Percentiles rank a stretch among this genome's conserved stretches.
phyloP scores from a whole-genome alignment of 208 protist species.

The Crithidia mellificae region DNA sequence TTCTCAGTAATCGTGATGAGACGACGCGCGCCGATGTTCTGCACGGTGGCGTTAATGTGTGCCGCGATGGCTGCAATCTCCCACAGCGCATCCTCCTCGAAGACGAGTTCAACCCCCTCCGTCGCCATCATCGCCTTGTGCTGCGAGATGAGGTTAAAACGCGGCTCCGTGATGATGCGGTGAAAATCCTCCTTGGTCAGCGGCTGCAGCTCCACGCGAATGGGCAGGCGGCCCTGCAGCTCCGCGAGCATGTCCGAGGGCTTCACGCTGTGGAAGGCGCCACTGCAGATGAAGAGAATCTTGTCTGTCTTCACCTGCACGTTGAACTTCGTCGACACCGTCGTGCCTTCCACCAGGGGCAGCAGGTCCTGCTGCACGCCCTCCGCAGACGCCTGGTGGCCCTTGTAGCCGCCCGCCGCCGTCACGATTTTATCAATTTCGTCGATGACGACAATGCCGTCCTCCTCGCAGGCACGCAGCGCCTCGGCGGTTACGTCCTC shows the following conservation, averaged over 20 bases:
- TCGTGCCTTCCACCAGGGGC: constrained; percentile 97
- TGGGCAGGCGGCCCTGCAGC: constrained; percentile 97
- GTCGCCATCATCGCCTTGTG: constrained; percentile 95
- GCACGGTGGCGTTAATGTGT: constrained; percentile 95
- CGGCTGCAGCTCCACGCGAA: constrained; percentile 97
- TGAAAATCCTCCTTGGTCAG: constrained; percentile 96
- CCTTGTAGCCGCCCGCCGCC: constrained; percentile 82
- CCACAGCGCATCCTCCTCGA: constrained; percentile 93
- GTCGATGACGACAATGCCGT: constrained; percentile 99
- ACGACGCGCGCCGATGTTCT: constrained; percentile 98
- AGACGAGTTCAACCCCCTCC: constrained; percentile 94
- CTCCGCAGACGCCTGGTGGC: constrained; percentile 93
- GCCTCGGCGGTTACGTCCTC: constrained; percentile 93
- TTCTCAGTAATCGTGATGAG: constrained; percentile 97
- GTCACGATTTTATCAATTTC: constrained; percentile 99
- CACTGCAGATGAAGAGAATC: constrained; percentile 98
- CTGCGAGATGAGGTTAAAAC: constrained; percentile 96
- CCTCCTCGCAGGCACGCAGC: constrained; percentile 94
- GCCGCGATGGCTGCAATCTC: constrained; percentile 95
- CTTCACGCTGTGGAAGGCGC: constrained; percentile 97
- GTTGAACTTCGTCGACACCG: constrained; percentile 96
- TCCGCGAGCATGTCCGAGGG: constrained; percentile 95
- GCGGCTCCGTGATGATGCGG: constrained; percentile 98
- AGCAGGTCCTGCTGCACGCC: constrained; percentile 98
- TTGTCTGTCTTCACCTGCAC: constrained; percentile 97